Conservation (phyloP, 2,329 filamentous ascomycete species). For the Nemania serpens region DNA sequence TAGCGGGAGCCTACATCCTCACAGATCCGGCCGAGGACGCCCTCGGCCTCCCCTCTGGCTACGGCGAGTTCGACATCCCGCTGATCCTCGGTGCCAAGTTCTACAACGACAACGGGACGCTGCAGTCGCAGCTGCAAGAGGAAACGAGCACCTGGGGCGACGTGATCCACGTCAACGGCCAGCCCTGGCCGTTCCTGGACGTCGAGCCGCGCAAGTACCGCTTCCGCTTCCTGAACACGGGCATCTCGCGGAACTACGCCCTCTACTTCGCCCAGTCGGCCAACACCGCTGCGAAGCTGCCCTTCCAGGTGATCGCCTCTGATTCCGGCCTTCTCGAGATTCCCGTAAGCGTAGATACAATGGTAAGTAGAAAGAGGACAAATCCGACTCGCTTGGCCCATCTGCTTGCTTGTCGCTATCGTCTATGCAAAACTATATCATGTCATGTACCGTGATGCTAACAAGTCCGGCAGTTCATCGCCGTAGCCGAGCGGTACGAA, state of each 20-base stretch:
- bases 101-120: constrained; percentile 56
- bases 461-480: constrained; percentile 37
- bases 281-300: constrained; percentile 40
- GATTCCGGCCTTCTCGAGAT: constrained; percentile 56
- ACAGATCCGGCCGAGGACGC: constrained; percentile 53
- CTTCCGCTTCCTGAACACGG: constrained; percentile 57
- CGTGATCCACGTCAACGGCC: constrained; percentile 61
- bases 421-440: no score
- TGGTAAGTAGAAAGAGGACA: constrained; percentile 10
- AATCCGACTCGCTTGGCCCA: neutral
- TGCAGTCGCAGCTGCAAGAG: constrained; percentile 52
- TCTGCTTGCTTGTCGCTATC: constrained; percentile 21
- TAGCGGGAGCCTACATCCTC: constrained; percentile 61
- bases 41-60: constrained; percentile 53
- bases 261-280: constrained; percentile 50
- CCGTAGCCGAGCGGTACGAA: constrained; percentile 63
- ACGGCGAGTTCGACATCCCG: constrained; percentile 59
- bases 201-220: constrained; percentile 66
- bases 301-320: constrained; percentile 59
- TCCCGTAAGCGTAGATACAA: constrained; percentile 43
- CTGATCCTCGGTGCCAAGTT: constrained; percentile 55
- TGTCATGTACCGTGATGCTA: constrained; percentile 23
- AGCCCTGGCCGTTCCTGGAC: constrained; percentile 63
- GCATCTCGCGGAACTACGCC: constrained; percentile 53
- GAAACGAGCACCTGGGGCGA: constrained; percentile 58